Evolutionary conservation across 129 eudicot species (phyloP).

Genomic region (Saussurea involucrata): DNA sequence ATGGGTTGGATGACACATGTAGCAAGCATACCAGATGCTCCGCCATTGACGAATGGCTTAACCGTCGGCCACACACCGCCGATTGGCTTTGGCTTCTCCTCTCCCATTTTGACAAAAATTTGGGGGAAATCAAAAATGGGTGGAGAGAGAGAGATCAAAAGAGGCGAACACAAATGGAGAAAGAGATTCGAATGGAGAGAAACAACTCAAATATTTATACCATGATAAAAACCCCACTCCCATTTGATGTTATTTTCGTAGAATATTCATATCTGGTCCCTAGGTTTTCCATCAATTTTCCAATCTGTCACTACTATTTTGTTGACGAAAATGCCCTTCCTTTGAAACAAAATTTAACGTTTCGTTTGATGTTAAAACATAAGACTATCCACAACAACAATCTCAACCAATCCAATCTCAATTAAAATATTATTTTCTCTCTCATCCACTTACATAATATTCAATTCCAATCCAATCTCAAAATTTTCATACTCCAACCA

Average conservation of each 20-base stretch:
- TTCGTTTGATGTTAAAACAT: not conserved
- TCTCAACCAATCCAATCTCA: no score
- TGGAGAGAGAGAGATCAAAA: not conserved
- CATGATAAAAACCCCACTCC: not conserved
- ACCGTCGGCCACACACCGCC: conserved; percentile 73
- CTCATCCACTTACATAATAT: no score
- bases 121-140: not conserved
- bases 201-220: conserved; percentile 13
- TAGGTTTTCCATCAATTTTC: not conserved
- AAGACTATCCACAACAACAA: no score
- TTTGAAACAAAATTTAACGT: not conserved
- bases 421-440: no score
- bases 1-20: conserved; percentile 92
- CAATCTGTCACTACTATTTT: not conserved
- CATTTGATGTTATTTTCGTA: not conserved
- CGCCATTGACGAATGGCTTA: conserved; percentile 95
- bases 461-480: no score
- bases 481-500: no score
- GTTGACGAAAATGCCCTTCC: not conserved
- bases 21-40: conserved; percentile 93
- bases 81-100: conserved; percentile 50
- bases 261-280: not conserved
- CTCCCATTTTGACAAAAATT: conserved; percentile 46
- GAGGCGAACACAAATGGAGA: not conserved
- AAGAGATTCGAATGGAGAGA: conserved; percentile 10